Evolutionary conservation across 805 yeast genomes (phyloP).

Genomic region (Saccharomyces mikatae): DNA sequence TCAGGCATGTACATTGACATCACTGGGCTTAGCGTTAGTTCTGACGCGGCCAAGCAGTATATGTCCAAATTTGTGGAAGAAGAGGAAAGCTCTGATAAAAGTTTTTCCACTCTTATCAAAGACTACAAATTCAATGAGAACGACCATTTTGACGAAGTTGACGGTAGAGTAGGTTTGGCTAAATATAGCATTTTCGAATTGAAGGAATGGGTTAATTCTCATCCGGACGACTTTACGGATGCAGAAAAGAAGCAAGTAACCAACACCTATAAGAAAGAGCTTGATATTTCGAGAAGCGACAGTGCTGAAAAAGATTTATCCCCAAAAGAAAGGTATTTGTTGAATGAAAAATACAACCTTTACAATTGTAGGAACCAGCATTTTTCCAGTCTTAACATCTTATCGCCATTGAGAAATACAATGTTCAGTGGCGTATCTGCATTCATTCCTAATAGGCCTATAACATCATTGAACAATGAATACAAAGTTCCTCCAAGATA

Average conservation of each 20-base stretch:
- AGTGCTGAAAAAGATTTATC: conserved; percentile 17
- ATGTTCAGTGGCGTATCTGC: conserved; percentile 54
- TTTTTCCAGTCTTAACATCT: conserved; percentile 39
- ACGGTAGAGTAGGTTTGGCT: conserved; percentile 5
- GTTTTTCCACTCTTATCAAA: neutral
- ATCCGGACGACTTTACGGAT: conserved; percentile 7
- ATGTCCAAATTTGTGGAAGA: conserved; percentile 2
- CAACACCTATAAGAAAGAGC: conserved; percentile 10
- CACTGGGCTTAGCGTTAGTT: conserved; percentile 51
- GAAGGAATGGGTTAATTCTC: conserved; percentile 6
- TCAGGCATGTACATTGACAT: conserved; percentile 67
- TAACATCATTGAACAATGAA: conserved; percentile 40
- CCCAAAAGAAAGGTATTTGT: conserved; percentile 29
- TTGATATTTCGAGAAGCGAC: conserved; percentile 5
- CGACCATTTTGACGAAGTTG: neutral
- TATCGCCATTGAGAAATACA: conserved; percentile 46
- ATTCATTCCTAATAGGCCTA: conserved; percentile 44
- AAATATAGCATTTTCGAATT: conserved; percentile 6
- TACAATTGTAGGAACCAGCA: conserved; percentile 59
- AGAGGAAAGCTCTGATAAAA: neutral
- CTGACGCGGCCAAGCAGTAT: conserved; percentile 15
- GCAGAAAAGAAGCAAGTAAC: conserved; percentile 5
- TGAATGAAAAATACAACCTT: conserved; percentile 28
- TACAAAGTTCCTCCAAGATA: conserved; percentile 36
- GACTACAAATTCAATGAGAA: neutral